Evolutionary conservation across 164 flowering plant genomes (phyloP).

Genomic region (Umbellularia californica): DNA sequence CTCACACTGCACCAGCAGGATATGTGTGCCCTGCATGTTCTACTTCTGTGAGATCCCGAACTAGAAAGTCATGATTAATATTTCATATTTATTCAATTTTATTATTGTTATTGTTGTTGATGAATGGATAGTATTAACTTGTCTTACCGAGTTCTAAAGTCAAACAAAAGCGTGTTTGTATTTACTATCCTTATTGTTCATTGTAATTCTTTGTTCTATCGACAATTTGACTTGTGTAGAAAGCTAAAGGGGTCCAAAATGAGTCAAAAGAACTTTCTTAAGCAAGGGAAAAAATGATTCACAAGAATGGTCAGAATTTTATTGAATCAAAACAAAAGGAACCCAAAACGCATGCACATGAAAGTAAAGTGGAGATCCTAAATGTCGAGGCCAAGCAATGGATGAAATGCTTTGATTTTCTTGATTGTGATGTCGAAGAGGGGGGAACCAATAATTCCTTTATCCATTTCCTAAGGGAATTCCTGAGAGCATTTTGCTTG

Average conservation of each 20-base stretch:
- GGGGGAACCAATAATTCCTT: too few relatives aligned
- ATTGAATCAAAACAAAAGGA: too few relatives aligned
- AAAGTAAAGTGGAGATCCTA: too few relatives aligned
- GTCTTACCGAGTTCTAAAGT: neutral
- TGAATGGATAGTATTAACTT: neutral
- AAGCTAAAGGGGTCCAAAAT: neutral
- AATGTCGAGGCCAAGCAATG: too few relatives aligned
- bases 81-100: neutral
- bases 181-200: neutral
- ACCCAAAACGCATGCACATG: too few relatives aligned
- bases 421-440: too few relatives aligned
- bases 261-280: neutral
- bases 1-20: constrained; percentile 95
- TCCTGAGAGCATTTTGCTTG: neutral
- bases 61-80: neutral
- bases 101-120: neutral
- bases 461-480: neutral
- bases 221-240: neutral
- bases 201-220: too few relatives aligned
- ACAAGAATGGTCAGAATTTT: neutral
- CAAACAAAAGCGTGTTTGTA: neutral
- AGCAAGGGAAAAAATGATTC: neutral
- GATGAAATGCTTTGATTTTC: too few relatives aligned
- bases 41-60: constrained; percentile 53
- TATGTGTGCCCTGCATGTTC: constrained; percentile 88